Percentiles rank a stretch among this genome's conserved stretches.
These are phyloP conservation scores for Acanthamoeba quina DNA, from an alignment of 208 protist species.

Conservation along the genomic window DNA sequence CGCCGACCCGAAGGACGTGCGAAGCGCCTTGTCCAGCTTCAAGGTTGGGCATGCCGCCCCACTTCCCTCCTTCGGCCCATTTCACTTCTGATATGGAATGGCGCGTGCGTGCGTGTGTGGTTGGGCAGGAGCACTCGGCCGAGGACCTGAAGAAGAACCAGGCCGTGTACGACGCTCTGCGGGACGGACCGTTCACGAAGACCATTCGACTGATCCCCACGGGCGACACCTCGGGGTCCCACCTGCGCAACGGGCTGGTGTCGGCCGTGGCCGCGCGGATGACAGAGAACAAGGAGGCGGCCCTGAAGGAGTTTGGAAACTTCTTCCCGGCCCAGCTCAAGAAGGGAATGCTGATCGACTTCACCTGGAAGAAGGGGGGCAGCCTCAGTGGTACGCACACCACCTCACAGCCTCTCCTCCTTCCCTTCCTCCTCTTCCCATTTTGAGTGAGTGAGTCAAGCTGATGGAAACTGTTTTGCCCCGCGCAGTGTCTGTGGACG, in stretches of 20 bases:
- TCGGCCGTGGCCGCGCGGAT: conserved; percentile 16
- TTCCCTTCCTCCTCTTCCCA: neutral
- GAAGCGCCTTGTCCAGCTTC: conserved; percentile 27
- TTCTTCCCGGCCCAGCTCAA: conserved; percentile 59
- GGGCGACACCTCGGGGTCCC: conserved; percentile 57
- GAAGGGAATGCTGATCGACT: conserved; percentile 66
- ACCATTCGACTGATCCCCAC: conserved; percentile 53
- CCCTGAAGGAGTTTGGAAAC: conserved; percentile 34
- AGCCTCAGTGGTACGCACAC: neutral
- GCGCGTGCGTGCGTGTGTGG: neutral
- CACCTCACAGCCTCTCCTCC: neutral
- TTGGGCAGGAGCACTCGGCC: neutral
- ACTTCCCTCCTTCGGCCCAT: neutral
- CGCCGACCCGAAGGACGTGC: conserved; percentile 33
- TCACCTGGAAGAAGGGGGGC: conserved; percentile 25
- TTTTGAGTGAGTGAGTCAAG: no score
- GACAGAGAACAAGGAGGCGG: conserved; percentile 28
- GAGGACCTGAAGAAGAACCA: conserved; percentile 67
- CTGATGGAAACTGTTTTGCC: no score
- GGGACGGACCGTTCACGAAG: conserved; percentile 19
- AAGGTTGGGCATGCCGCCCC: neutral
- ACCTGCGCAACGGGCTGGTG: conserved; percentile 61
- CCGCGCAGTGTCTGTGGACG: conserved; percentile 36
- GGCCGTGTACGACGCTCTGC: conserved; percentile 22
- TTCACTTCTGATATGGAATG: neutral